These are phyloP conservation scores for Pyrenula massariospora DNA, from an alignment of 495 filamentous ascomycete genomes.

Conservation along the genomic window DNA sequence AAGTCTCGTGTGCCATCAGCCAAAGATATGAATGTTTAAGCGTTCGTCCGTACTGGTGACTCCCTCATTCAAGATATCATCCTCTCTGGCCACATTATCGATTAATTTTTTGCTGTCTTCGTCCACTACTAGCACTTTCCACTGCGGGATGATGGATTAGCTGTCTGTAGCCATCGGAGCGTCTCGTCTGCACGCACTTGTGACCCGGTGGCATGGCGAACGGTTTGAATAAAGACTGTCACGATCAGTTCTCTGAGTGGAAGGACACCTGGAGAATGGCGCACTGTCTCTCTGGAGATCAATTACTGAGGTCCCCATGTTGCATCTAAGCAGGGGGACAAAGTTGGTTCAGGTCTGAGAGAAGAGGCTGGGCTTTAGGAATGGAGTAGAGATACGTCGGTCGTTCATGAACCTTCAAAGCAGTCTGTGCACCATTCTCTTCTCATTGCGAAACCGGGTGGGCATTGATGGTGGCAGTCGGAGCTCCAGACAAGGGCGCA, in stretches of 20 bases:
- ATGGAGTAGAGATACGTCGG: background rate
- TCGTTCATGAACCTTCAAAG: background rate
- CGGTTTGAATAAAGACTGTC: constrained; percentile 46
- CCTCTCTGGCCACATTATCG: constrained; percentile 79
- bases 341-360: background rate
- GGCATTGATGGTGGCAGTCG: background rate
- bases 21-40: constrained; percentile 4
- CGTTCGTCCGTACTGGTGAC: constrained; percentile 63
- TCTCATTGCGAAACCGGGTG: background rate
- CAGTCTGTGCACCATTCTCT: background rate
- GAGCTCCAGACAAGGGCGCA: background rate
- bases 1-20: constrained; percentile 53
- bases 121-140: constrained; percentile 92
- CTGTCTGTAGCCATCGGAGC: constrained; percentile 11
- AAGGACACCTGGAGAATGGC: background rate
- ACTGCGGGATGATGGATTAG: constrained; percentile 42
- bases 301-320: constrained; percentile 38
- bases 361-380: background rate
- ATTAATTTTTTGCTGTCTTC: constrained; percentile 66
- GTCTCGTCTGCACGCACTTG: constrained; percentile 33
- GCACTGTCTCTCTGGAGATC: constrained; percentile 39
- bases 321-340: constrained; percentile 8
- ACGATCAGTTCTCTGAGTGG: background rate
- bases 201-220: constrained; percentile 44
- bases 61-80: constrained; percentile 90